Percentiles rank a stretch among this genome's conserved stretches.
Evolutionary conservation across 2,329 filamentous ascomycete species (phyloP).

Genomic region (Aureobasidium vineae): DNA sequence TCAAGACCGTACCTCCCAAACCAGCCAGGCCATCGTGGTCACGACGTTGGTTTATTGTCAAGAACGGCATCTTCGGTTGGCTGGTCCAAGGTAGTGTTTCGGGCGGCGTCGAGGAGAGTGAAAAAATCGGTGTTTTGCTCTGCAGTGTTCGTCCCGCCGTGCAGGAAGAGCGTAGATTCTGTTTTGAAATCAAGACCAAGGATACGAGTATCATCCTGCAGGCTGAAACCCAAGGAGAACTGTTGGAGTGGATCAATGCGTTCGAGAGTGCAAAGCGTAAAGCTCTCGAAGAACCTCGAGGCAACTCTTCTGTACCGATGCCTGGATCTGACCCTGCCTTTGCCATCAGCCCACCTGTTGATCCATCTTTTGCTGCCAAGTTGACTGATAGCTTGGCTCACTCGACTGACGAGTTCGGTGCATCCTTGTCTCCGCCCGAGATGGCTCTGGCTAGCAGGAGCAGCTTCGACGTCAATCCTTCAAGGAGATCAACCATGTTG

Average conservation of each 20-base stretch:
- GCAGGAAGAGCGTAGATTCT: constrained; percentile 90
- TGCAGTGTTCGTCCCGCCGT: constrained; percentile 91
- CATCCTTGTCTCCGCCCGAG: constrained; percentile 61
- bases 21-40: constrained; percentile 88
- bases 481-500: constrained; percentile 46
- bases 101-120: constrained; percentile 87
- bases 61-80: constrained; percentile 95
- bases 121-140: constrained; percentile 90
- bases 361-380: constrained; percentile 88
- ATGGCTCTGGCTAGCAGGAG: constrained; percentile 55
- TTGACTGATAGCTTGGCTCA: constrained; percentile 61
- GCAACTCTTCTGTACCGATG: constrained; percentile 46
- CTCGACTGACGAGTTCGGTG: constrained; percentile 55
- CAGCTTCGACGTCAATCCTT: constrained; percentile 65
- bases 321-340: constrained; percentile 70
- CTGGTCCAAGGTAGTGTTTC: constrained; percentile 76
- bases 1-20: constrained; percentile 79
- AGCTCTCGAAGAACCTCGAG: constrained; percentile 72
- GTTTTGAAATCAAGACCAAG: constrained; percentile 98
- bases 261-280: constrained; percentile 94
- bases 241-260: constrained; percentile 92
- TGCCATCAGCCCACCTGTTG: constrained; percentile 81
- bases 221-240: constrained; percentile 84
- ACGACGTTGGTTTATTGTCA: constrained; percentile 91
- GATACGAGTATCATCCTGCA: constrained; percentile 86